Evolutionary conservation across 441 rosid species (phyloP).

Genomic region (Flueggea neowawraea): DNA sequence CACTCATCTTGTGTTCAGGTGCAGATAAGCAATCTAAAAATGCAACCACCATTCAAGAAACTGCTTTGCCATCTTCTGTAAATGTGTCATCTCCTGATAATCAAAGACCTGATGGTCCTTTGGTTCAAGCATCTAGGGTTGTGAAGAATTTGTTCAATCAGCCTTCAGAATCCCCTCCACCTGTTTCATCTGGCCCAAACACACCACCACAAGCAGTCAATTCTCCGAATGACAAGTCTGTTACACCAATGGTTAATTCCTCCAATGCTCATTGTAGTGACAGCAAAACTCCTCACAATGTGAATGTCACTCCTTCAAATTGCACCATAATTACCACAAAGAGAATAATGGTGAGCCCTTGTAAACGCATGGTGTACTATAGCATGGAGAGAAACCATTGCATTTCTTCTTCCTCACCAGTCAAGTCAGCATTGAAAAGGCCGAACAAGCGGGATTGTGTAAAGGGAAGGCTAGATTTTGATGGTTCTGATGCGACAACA

Average conservation of each 20-base stretch:
- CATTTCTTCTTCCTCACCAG: constrained; percentile 58
- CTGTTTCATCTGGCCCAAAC: constrained; percentile 41
- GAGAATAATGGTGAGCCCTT: constrained; percentile 69
- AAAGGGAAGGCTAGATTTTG: constrained; percentile 73
- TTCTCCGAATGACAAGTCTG: constrained; percentile 32
- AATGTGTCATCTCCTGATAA: constrained; percentile 19
- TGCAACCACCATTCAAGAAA: constrained; percentile 15
- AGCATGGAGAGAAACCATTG: constrained; percentile 62
- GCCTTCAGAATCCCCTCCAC: constrained; percentile 30
- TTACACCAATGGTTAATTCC: constrained; percentile 29
- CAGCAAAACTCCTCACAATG: constrained; percentile 31
- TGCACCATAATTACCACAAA: constrained; percentile 69
- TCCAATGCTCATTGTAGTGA: constrained; percentile 29
- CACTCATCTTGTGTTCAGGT: constrained; percentile 17
- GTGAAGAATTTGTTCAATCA: constrained; percentile 68
- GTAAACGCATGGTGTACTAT: constrained; percentile 50
- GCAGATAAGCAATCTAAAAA: constrained; percentile 16
- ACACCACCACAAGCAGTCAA: constrained; percentile 64
- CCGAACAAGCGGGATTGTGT: constrained; percentile 49
- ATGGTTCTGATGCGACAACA: constrained; percentile 43
- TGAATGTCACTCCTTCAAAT: constrained; percentile 43
- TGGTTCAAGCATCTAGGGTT: constrained; percentile 41
- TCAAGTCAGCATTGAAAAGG: constrained; percentile 41
- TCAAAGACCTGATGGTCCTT: constrained; percentile 12
- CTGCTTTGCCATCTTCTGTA: constrained; percentile 22